These are phyloP conservation scores for Pythium sp. DNA, from an alignment of 352 stramenopile species.

Conservation along the genomic window DNA sequence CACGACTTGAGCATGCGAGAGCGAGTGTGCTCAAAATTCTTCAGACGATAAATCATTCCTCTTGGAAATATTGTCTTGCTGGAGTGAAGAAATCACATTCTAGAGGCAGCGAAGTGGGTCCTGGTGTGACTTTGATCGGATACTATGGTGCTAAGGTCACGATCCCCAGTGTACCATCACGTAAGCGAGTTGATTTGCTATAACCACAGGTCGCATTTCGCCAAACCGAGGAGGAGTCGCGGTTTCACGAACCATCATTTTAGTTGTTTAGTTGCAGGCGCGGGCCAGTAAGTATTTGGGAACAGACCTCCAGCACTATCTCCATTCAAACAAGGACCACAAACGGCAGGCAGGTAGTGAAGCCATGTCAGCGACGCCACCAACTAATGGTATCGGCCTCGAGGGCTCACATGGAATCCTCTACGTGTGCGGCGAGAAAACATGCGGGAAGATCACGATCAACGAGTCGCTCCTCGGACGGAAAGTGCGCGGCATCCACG, in stretches of 20 bases:
- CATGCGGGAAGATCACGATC: slow-evolving; percentile 23
- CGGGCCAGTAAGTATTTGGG: background rate
- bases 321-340: background rate
- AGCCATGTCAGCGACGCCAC: slow-evolving; percentile 4
- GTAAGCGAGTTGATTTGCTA: background rate
- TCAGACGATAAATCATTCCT: background rate
- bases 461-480: slow-evolving; percentile 35
- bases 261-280: background rate
- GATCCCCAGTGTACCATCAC: background rate
- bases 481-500: slow-evolving; percentile 54
- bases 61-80: background rate
- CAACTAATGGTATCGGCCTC: background rate
- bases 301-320: background rate
- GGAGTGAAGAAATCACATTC: background rate
- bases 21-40: background rate
- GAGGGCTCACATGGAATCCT: slow-evolving; percentile 47
- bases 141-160: background rate
- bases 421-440: slow-evolving; percentile 44
- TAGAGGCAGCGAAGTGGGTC: too few relatives aligned
- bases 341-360: background rate
- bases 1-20: background rate
- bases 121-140: background rate
- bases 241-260: background rate
- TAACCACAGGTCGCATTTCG: background rate
- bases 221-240: background rate